A percentile compares a stretch with the other conserved stretches of the same genome.
Evolutionary conservation across 495 filamentous ascomycete species (phyloP).

Genomic region (Aspergillus nidulans): DNA sequence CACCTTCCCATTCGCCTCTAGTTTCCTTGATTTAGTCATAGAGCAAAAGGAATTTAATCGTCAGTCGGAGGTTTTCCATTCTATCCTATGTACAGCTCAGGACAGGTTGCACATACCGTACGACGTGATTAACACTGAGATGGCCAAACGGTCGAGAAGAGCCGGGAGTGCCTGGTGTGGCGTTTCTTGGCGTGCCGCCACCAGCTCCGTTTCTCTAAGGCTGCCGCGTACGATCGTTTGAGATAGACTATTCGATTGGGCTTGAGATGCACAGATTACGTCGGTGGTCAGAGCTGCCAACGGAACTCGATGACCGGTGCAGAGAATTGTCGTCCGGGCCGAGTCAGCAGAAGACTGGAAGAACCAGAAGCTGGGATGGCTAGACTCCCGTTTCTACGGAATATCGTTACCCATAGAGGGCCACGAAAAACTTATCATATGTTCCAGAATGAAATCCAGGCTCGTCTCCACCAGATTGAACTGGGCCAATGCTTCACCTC

Average conservation of each 20-base stretch:
- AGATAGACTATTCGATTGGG: not conserved
- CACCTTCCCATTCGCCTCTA: no score
- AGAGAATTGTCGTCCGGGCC: not conserved
- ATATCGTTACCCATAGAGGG: not conserved
- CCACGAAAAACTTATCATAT: not conserved
- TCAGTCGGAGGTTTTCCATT: no score
- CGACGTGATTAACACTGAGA: not conserved
- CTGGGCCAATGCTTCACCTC: not conserved
- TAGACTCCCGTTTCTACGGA: not conserved
- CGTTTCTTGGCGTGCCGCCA: conserved; percentile 18
- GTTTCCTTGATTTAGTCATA: no score
- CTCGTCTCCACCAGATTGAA: conserved; percentile 1
- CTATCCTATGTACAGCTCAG: not conserved
- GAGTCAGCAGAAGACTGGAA: not conserved
- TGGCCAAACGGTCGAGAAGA: not conserved
- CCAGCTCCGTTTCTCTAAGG: not conserved
- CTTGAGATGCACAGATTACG: not conserved
- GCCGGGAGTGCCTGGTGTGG: conserved; percentile 16
- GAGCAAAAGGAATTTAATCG: no score
- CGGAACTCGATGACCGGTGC: not conserved
- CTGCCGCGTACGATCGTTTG: not conserved
- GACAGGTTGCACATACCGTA: not conserved
- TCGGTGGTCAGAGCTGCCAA: not conserved
- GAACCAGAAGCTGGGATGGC: not conserved
- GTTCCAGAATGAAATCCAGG: conserved; percentile 2